Evolutionary conservation across 2,329 filamentous ascomycete genomes (phyloP), one percentile per base, ranked within the genome.

Genomic region (Exserohilum rostratum): DNA sequence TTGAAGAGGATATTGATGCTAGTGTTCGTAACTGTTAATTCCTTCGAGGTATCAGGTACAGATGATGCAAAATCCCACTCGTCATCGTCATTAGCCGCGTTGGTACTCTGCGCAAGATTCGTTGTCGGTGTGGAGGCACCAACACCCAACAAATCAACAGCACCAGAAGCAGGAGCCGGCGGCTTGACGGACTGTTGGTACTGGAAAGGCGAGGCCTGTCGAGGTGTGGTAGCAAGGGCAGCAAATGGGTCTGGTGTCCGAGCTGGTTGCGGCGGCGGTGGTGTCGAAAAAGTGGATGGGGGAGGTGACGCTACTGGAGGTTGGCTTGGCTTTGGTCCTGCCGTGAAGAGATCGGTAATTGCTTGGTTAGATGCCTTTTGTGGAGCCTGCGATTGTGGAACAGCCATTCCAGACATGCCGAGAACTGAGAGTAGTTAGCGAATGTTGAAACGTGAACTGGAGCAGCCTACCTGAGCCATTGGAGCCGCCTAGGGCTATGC

Each of bases 41-140:
- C 85, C 61, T 90, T 85, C 46, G 87, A 86, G 30, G 85, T 82
- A 56, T 85, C 82, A 3, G 93, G 93, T 12, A 97, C 81, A 0
- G 93, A 88, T 0, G 93, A 98, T 3, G 90, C 87, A 73, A 98
- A 98, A 20, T 87, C 90, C 93, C 93, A 98, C 69, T 98, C 93
- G 61, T 98, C 93, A 46, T 97, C 93, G 62, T 97, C 93, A 48
- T 96, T 92, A 40, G 90, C 86, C 46, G 74, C 64, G 6, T 72
- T 61, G 37, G 53, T 71, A 38, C 58, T 68, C 46, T 70, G 68
- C 30, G 68, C 60, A 10, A 68, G 46, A 18, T 54, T 70, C 12
- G 69, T 68, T 10, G 64, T 58, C 6, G 70, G 67, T 17, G 64
- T 58, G 34, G 68, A 20, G 18, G 60, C 49, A 10, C 60, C 65